A percentile compares a stretch with the other conserved stretches of the same genome.
Evolutionary conservation across 331 rosid genomes (phyloP).

Genomic region (Pyracantha coccinea): DNA sequence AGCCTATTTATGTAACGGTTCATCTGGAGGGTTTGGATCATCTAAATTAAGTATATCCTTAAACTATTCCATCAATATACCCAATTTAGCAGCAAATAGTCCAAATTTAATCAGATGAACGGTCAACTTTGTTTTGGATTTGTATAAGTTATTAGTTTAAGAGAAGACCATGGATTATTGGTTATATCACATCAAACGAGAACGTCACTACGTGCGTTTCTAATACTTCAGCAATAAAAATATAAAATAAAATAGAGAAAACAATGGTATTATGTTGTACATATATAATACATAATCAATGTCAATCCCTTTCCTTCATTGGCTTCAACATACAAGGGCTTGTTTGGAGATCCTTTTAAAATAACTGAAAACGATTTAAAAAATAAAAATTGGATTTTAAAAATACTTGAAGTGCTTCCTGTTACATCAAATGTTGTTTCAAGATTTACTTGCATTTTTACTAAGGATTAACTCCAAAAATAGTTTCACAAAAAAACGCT

Average conservation of each 20-base stretch:
- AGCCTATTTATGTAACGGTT: too few species aligned
- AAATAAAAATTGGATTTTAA: too few species aligned
- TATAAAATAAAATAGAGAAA: background rate
- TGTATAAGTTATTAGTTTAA: background rate
- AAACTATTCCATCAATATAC: background rate
- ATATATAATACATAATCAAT: too few species aligned
- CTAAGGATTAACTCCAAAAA: fast-evolving
- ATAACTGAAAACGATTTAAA: too few species aligned
- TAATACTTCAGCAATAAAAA: background rate
- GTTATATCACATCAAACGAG: background rate
- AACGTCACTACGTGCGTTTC: background rate
- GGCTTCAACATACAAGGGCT: background rate
- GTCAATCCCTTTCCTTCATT: background rate
- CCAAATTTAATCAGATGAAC: background rate
- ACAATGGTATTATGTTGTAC: background rate
- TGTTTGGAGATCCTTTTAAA: too few species aligned
- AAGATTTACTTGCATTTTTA: too few species aligned
- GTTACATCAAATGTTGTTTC: too few species aligned
- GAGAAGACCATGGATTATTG: background rate
- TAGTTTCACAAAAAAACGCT: too few species aligned
- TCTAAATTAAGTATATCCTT: background rate
- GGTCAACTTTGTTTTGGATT: background rate
- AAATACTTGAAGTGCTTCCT: too few species aligned
- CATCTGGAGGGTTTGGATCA: too few species aligned
- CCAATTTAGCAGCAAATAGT: background rate